Evolutionary conservation across 2,329 filamentous ascomycete species (phyloP).

Genomic region (Pseudogymnoascus sp.): DNA sequence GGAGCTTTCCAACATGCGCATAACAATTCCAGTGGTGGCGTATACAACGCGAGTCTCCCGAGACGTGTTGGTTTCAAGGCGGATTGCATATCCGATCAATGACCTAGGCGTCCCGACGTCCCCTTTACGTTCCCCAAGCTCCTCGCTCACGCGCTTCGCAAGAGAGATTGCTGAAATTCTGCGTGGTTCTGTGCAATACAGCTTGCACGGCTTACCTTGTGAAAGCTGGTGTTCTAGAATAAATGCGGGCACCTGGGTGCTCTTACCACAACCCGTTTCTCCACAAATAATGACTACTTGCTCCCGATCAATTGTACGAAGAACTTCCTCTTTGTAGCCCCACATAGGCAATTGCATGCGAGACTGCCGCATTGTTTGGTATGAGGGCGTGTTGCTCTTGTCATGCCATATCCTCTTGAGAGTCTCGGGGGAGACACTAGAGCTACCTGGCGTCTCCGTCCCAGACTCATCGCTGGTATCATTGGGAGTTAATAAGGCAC

Average conservation of each 20-base stretch:
- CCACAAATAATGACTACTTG: constrained; percentile 92
- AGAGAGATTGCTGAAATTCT: constrained; percentile 95
- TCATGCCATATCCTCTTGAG: constrained; percentile 55
- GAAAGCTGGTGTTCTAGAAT: constrained; percentile 83
- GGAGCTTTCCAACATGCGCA: constrained; percentile 90
- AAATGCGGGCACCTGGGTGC: constrained; percentile 93
- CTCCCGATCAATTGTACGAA: constrained; percentile 68
- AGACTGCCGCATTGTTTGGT: constrained; percentile 70
- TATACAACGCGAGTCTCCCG: constrained; percentile 80
- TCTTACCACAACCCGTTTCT: constrained; percentile 95
- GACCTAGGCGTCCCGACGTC: constrained; percentile 80
- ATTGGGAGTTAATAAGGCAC: constrained; percentile 41
- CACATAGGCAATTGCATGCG: constrained; percentile 86
- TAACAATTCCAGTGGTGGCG: constrained; percentile 87
- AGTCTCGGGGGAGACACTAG: constrained; percentile 29
- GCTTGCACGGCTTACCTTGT: constrained; percentile 75
- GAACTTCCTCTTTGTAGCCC: constrained; percentile 70
- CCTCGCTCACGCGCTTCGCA: constrained; percentile 86
- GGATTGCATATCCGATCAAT: constrained; percentile 88
- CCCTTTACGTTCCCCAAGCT: constrained; percentile 76
- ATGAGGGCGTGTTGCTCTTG: constrained; percentile 53
- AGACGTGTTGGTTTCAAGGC: constrained; percentile 80
- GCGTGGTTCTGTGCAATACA: constrained; percentile 92
- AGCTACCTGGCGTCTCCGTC: constrained; percentile 31
- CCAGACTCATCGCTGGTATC: constrained; percentile 44